Base-by-base conservation (phyloP, 164 flowering plant species). In the Umbilicus rupestris region DNA sequence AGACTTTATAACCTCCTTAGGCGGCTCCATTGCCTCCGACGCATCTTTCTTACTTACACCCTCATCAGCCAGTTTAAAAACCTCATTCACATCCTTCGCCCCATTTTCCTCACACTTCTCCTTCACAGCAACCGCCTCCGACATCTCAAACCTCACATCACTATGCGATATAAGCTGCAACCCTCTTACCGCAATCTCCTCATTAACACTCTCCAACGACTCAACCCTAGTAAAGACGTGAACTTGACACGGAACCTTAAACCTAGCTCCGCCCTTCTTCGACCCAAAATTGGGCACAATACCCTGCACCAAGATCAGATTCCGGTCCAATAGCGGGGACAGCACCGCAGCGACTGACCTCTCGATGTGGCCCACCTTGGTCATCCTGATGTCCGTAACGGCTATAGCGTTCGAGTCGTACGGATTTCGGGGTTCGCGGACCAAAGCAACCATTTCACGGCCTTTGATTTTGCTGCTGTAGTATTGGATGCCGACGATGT, bases 311-410 rank as follows among this genome's bases (percentile, higher is more conserved):
- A 57, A n/a, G 35, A 89, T 77, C 68, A 69, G 19, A 31, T 69
- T 16, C 9, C 66, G 12, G 64, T 93, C 97, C 0, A 93, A 72
- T 31, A 93, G 65, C 0, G 94, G 94, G 0, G 96, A 57, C 2
- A 90, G 75, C 15, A 86, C 86, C 0, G 81, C 78, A 2, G 96
- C 88, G 2, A 74, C 79, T 12, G 71, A 26, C 12, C 88, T 73
- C 29, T 88, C 96, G 59, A 93, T 72, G 74, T 86, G 73, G 1
- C 97, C 98, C n/a, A 93, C 92, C 66, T 89, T 94, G 24, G 62
- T 30, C 30, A 72, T 59, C 9, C 82, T 44, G 4, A 77, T 89
- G 68, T 90, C 85, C 58, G 86, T 66, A 7, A 93, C 97, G 64
- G 82, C 85, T 66, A 93, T 84, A 35, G 97, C 97, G 75, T 93